Evolutionary conservation across 1,284 basidiomycete species (phyloP).

Genomic region (Pyrrhoderma lamaoense): DNA sequence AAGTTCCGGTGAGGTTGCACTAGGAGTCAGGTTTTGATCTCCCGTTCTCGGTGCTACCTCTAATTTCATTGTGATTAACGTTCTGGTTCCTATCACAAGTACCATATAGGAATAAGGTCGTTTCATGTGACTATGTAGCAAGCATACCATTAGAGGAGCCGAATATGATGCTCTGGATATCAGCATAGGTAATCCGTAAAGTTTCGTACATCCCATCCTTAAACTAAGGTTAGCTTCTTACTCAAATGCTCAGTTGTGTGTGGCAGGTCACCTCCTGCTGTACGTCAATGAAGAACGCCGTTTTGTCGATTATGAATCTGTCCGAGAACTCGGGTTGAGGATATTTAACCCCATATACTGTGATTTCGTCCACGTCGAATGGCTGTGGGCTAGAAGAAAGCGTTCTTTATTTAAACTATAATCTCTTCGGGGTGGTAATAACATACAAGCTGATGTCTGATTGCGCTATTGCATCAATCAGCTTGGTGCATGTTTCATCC

Average conservation of each 20-base stretch:
- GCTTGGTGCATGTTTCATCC: constrained; percentile 42
- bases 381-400: constrained; percentile 46
- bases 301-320: constrained; percentile 45
- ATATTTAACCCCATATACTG: constrained; percentile 30
- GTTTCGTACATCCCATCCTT: constrained; percentile 38
- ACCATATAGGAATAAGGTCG: background rate
- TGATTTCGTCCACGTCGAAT: constrained; percentile 39
- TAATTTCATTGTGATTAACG: constrained; percentile 29
- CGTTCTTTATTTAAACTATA: background rate
- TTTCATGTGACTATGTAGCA: background rate
- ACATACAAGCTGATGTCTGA: constrained; percentile 44
- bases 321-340: constrained; percentile 32
- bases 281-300: constrained; percentile 44
- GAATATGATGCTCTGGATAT: constrained; percentile 33
- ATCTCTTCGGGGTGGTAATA: background rate
- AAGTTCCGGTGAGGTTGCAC: constrained; percentile 24
- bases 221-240: background rate
- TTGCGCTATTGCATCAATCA: constrained; percentile 41
- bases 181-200: constrained; percentile 36
- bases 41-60: constrained; percentile 35
- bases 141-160: constrained; percentile 1
- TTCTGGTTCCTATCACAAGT: background rate
- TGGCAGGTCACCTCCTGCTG: constrained; percentile 31
- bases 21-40: constrained; percentile 22
- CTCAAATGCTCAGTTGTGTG: background rate